Evolutionary conservation across 371 early-diverging fungal species (phyloP).

Genomic region (Mortierella sp.): DNA sequence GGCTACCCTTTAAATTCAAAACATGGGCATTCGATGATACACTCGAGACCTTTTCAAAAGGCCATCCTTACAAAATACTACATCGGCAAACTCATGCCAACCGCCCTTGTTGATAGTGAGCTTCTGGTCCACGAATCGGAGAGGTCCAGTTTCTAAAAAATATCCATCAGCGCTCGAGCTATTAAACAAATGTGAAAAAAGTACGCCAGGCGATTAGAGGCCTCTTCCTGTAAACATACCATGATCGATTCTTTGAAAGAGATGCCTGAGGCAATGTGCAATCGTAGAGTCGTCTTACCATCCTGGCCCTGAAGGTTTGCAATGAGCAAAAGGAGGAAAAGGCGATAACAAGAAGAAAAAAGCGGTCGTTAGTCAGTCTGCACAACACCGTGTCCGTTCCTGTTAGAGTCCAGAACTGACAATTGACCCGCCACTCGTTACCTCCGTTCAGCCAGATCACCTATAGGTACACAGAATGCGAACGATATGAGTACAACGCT

Average conservation of each 20-base stretch:
- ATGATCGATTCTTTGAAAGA: neutral
- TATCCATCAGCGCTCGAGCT: conserved; percentile 85
- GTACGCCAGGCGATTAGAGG: neutral
- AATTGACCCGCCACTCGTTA: conserved; percentile 2
- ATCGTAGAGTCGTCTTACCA: conserved; percentile 37
- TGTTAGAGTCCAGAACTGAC: neutral
- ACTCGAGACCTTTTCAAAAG: neutral
- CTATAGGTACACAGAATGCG: conserved; percentile 49
- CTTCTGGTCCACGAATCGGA: conserved; percentile 65
- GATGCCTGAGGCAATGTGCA: neutral
- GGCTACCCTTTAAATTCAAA: neutral
- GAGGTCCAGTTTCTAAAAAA: conserved; percentile 90
- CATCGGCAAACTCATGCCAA: conserved; percentile 82
- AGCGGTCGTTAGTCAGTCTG: neutral
- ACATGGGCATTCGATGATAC: neutral
- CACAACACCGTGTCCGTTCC: neutral
- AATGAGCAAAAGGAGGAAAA: neutral
- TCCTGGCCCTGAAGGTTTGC: conserved; percentile 46
- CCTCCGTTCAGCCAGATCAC: conserved; percentile 94
- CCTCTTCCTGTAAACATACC: neutral
- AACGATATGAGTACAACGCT: neutral
- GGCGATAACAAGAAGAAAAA: neutral
- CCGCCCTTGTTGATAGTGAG: conserved; percentile 68
- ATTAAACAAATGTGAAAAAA: neutral
- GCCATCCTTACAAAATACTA: conserved; percentile 71